Base-by-base conservation (phyloP, 139 green algal species). In the Picochlorum sp. region DNA sequence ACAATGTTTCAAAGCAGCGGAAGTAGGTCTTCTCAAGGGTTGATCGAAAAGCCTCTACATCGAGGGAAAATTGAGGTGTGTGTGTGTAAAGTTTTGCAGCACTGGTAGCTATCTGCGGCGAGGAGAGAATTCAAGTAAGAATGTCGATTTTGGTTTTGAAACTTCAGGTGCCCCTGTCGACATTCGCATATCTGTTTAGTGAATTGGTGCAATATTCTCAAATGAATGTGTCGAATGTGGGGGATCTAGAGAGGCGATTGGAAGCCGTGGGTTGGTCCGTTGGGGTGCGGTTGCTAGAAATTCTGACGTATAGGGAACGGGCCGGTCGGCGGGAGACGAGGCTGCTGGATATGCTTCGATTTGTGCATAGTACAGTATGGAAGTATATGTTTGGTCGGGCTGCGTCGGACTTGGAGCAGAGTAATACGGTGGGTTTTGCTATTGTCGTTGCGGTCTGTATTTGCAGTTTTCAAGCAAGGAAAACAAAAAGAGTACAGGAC, bases 151-250 rank as follows among this genome's bases (percentile, higher is more conserved):
- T n/a, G n/a, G n/a, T n/a, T n/a, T n/a, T n/a, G n/a, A n/a, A n/a
- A n/a, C n/a, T n/a, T n/a, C n/a, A n/a, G 52, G 83, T 98, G 6
- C 85, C 74, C 67, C 61, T 98, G 26, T 89, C 78, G 41, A 84
- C 86, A 1, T 97, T 94, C 69, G 76, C 92, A 5, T 95, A 94
- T 55, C 63, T 98, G 12, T 96, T 97, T 57, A 90, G 82, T 50
- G 92, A 97, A 75, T 61, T 96, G 5, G 89, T 98, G 7, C 87
- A 95, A 58, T 98, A 98, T 65, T 83, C 78, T 26, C 85, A 95
- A 61, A 79, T 78, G 40, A 64, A 76, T 6, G 89, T 91, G 3
- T 84, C 70, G 8, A 95, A 89, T 75, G 87, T 89, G 3, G 69
- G 65, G 5, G 92, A 98, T 58, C 70, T 98, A 2, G 91, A 98